Conservation (phyloP, 2,329 filamentous ascomycete species). For the Botrytis aclada region DNA sequence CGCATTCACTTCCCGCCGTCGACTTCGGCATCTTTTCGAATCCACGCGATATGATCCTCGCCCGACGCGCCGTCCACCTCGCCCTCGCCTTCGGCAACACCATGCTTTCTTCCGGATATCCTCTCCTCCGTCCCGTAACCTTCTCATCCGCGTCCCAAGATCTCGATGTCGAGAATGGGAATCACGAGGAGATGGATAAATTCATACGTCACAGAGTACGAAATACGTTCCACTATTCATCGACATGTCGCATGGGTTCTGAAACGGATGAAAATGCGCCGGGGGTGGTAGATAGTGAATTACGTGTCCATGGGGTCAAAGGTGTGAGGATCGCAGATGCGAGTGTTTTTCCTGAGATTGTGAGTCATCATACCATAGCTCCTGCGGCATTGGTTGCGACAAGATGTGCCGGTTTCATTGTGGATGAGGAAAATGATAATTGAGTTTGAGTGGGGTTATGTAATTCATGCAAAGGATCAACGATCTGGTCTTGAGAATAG, state of each 20-base stretch:
- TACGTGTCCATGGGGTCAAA: conserved; percentile 31
- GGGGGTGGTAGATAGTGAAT: conserved; percentile 31
- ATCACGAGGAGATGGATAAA: background rate
- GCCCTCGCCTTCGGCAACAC: conserved; percentile 9
- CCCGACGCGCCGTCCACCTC: conserved; percentile 16
- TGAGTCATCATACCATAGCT: conserved; percentile 28
- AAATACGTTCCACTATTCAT: background rate
- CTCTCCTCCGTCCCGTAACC: background rate
- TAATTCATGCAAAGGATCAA: background rate
- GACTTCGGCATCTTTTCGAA: conserved; percentile 21
- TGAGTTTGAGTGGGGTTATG: background rate
- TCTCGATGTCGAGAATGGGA: background rate
- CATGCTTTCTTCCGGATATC: conserved; percentile 13
- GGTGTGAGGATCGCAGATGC: conserved; percentile 32
- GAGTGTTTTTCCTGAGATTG: conserved; percentile 29
- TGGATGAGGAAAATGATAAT: background rate
- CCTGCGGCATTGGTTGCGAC: conserved; percentile 31
- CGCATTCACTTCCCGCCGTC: conserved; percentile 13
- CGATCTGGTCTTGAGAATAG: background rate
- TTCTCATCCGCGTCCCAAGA: background rate
- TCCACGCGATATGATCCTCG: conserved; percentile 2
- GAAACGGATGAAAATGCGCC: background rate
- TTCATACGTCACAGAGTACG: background rate
- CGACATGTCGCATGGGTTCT: background rate
- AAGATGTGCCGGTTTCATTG: conserved; percentile 21